Evolutionary conservation across 441 rosid species (phyloP), one percentile per base, ranked within the genome.

Genomic region (Cnidoscolus chayamansa): DNA sequence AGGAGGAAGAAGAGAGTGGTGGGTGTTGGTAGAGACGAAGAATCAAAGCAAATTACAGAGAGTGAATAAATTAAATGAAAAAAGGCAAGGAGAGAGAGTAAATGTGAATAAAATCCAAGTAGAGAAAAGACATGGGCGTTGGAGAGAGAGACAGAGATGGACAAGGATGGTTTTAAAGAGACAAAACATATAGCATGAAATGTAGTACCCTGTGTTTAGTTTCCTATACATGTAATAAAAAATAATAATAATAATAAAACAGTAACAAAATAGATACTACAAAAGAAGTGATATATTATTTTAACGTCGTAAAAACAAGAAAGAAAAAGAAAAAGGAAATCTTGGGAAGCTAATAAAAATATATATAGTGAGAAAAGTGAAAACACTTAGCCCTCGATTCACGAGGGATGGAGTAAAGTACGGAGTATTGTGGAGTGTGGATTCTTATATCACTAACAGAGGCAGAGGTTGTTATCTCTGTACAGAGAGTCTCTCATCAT

Each of bases 401-500:
- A 77, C 82, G 83, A 83, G 80, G 80, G 83, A 20, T 57, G 19
- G 51, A 6, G 15, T 25, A 74, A 77, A 75, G 78, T 78, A 82
- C 80, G 78, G 76, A 73, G 51, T 10, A 35, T 61, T 48, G 25
- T 70, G 59, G 64, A 12, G 72, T 67, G 76, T 68, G 17, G 68
- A 72, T 74, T 81, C 72, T 77, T 58, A 50, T 11, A 55, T 16
- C 57, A 67, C 79, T 77, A 84, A 61, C 84, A 77, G 81, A 86
- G 85, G 64, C 84, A 77, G 81, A 86, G 82, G 66, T 84, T 84
- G 86, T 84, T 84, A 86, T 81, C 85, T 82, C 72, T 81, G 87
- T 81, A 82, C 83, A 15, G 40, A 35, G 40, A 25, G 25, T 82
- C 78, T 19, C 1, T 35, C 5, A 10, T 16, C 19, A 20, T 2